These are phyloP conservation scores for Xylaria sp. DNA, from an alignment of 2,329 filamentous ascomycete genomes.

Conservation along the genomic window DNA sequence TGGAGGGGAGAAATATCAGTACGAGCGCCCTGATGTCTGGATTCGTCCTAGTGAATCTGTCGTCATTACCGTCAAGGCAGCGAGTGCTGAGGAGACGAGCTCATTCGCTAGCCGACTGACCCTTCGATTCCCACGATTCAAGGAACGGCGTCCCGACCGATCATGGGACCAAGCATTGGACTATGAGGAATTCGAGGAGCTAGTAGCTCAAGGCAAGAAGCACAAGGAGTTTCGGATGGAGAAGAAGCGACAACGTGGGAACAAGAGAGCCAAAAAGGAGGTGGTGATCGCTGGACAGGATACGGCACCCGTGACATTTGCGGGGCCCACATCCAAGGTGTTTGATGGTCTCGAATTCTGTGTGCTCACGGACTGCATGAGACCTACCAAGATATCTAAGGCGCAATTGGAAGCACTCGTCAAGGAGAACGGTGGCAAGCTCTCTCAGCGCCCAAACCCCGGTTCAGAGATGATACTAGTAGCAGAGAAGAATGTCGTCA, in stretches of 20 bases:
- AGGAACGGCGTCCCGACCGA: slow-evolving; percentile 79
- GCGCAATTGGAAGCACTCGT: slow-evolving; percentile 79
- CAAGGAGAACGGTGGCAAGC: slow-evolving; percentile 79
- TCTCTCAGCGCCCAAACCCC: slow-evolving; percentile 75
- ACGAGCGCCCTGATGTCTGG: slow-evolving; percentile 88
- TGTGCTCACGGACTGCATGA: slow-evolving; percentile 76
- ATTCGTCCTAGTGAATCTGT: slow-evolving; percentile 88
- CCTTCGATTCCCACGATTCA: slow-evolving; percentile 89
- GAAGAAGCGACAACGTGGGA: slow-evolving; percentile 61
- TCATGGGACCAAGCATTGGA: slow-evolving; percentile 82
- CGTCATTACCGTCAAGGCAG: slow-evolving; percentile 87
- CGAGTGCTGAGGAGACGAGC: slow-evolving; percentile 75
- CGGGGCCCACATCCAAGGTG: slow-evolving; percentile 63
- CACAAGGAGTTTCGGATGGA: slow-evolving; percentile 81
- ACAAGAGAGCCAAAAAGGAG: slow-evolving; percentile 71
- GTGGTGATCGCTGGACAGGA: slow-evolving; percentile 75
- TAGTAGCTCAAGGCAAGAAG: slow-evolving; percentile 74
- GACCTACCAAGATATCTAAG: slow-evolving; percentile 76
- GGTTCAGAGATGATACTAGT: slow-evolving; percentile 71
- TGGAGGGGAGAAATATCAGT: slow-evolving; percentile 71
- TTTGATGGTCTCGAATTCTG: slow-evolving; percentile 82
- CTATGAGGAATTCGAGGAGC: slow-evolving; percentile 74
- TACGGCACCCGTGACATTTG: slow-evolving; percentile 52
- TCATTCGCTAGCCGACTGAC: slow-evolving; percentile 80
- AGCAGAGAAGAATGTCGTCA: slow-evolving; percentile 80